A percentile compares a stretch with the other conserved stretches of the same genome.
phyloP scores from a whole-genome alignment of 2,329 filamentous ascomycete species.

The Venturia pyrina region DNA sequence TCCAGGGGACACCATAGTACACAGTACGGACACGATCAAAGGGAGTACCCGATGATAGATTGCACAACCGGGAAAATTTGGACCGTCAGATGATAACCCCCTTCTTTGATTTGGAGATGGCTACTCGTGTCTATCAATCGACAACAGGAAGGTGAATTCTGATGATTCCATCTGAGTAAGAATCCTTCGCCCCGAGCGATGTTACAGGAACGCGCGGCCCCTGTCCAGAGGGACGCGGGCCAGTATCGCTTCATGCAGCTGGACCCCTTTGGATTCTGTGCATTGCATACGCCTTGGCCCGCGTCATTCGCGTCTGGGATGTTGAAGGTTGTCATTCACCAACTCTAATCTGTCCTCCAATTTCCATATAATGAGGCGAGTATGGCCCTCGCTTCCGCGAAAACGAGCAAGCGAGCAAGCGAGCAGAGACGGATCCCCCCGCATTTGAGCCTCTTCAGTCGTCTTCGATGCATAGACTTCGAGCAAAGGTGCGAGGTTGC shows the following conservation, averaged over 20 bases:
- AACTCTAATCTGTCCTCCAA: background rate
- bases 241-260: background rate
- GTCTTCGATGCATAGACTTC: background rate
- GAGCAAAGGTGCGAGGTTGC: background rate
- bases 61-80: background rate
- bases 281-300: background rate
- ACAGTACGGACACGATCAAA: background rate
- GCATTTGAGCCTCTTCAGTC: background rate
- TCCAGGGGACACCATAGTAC: background rate
- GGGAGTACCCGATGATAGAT: slow-evolving; percentile 3
- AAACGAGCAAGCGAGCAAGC: background rate
- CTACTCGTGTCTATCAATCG: background rate
- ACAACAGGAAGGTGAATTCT: background rate
- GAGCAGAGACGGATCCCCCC: background rate
- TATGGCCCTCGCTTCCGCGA: background rate
- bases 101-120: too few species aligned
- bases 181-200: background rate
- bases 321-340: background rate
- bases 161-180: background rate
- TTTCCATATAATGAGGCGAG: background rate
- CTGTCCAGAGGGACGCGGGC: background rate
- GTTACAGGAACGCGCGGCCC: background rate
- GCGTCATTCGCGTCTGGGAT: slow-evolving; percentile 1
- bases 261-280: background rate
- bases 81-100: too few species aligned